phyloP scores from a whole-genome alignment of 116 monocot genomes.

The Papilionanthe hybrid region DNA sequence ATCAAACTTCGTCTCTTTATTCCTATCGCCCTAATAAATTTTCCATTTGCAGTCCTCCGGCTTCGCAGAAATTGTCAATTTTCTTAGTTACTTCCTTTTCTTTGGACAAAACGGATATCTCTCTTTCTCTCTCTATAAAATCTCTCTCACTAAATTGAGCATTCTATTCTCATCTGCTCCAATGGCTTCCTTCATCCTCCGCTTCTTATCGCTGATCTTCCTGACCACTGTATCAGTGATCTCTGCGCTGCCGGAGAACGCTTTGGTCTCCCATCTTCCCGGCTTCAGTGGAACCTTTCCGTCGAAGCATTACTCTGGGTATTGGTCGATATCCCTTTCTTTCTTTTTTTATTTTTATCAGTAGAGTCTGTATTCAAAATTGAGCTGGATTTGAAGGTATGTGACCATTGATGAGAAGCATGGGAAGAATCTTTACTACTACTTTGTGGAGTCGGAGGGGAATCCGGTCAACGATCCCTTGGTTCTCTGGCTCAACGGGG shows the following conservation, averaged over 20 bases:
- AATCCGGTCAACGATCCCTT: conserved; percentile 50
- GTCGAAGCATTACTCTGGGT: conserved; percentile 88
- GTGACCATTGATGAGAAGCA: conserved; percentile 57
- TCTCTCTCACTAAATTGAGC: background rate
- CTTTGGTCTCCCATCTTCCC: conserved; percentile 48
- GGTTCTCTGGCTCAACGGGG: conserved; percentile 66
- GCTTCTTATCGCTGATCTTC: background rate
- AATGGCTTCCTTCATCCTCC: conserved; percentile 8
- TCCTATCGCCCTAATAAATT: too few species aligned
- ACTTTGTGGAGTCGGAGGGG: conserved; percentile 58
- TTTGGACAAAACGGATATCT: too few species aligned
- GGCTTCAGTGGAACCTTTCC: conserved; percentile 69
- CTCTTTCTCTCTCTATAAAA: conserved; percentile 9
- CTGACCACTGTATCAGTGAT: background rate
- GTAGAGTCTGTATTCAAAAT: background rate
- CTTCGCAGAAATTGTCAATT: too few species aligned
- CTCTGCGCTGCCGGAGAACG: conserved; percentile 45
- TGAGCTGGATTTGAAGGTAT: conserved; percentile 33
- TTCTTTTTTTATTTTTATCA: too few species aligned
- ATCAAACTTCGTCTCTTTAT: too few species aligned
- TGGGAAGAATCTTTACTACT: conserved; percentile 56
- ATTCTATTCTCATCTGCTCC: background rate
- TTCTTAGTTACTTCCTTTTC: too few species aligned
- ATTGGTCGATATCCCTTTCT: background rate
- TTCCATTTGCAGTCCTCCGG: too few species aligned